A percentile compares a stretch with the other conserved stretches of the same genome.
These are phyloP conservation scores for Croton laevigatus DNA, from an alignment of 441 rosid species.

Conservation along the genomic window DNA sequence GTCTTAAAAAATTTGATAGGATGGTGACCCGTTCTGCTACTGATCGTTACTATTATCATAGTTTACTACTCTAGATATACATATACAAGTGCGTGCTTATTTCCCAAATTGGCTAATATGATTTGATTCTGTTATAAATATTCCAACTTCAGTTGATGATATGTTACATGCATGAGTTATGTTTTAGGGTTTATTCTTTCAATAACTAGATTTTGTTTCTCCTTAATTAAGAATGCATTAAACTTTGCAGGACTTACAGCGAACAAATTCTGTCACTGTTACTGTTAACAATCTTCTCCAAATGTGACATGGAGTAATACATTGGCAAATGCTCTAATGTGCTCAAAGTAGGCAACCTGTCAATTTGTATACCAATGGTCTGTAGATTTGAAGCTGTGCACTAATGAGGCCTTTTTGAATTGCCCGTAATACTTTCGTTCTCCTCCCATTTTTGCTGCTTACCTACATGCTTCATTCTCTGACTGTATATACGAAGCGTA, in stretches of 20 bases:
- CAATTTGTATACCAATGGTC: constrained; percentile 18
- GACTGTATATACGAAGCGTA: constrained; percentile 44
- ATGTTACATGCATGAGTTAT: background rate
- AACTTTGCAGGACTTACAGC: constrained; percentile 72
- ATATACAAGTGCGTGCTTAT: background rate
- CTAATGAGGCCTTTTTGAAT: constrained; percentile 15
- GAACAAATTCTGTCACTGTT: constrained; percentile 80
- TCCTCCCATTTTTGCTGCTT: constrained; percentile 22
- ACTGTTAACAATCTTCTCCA: constrained; percentile 99
- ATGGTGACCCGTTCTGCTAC: background rate
- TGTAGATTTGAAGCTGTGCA: constrained; percentile 26
- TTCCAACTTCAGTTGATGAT: constrained; percentile 4
- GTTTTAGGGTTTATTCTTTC: background rate
- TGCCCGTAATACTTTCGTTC: constrained; percentile 18
- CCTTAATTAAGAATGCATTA: constrained; percentile 7
- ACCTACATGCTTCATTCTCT: constrained; percentile 33
- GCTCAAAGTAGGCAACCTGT: constrained; percentile 8
- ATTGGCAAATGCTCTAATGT: background rate
- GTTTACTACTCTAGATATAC: background rate
- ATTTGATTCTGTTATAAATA: background rate
- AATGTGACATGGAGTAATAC: constrained; percentile 43
- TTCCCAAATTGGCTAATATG: background rate
- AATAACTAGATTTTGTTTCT: background rate
- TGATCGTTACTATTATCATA: background rate
- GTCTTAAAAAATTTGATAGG: background rate